Base-by-base conservation (phyloP, 2,329 filamentous ascomycete species). In the Neurospora crassa region DNA sequence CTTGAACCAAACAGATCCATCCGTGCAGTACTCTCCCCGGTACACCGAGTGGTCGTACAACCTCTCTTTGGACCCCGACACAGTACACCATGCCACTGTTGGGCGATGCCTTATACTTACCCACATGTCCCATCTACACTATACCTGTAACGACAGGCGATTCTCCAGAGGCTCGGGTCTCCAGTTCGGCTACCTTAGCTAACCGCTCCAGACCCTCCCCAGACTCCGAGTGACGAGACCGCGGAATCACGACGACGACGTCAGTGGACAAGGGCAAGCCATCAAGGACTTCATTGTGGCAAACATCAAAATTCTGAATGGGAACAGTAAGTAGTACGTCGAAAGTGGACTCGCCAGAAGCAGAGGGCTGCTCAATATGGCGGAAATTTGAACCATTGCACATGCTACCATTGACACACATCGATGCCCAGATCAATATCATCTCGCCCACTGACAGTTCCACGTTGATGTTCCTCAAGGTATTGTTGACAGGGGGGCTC, bases 381-480 rank as follows among this genome's bases (percentile, higher is more conserved):
- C 53, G 24, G 53, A 63, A 59, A 34, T 34, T 63, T 63, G 68
- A 69, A 70, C 70, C 71, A 70, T 72, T 70, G 45, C 70, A n/a
- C 70, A 67, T 70, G 70, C 75, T 69, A 63, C 75, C 74, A 76
- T 74, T 76, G 72, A 74, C 72, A 70, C 67, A 74, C 72, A 70
- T 29, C 29, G 29, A 29, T 67, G 69, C 67, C 70, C 70, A 74
- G 70, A 74, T 73, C 71, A 71, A 75, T 72, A 74, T 75, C 73
- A 72, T 73, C 73, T 70, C 53, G 53, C 29, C 16, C 53, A n/a
- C 53, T 63, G 24, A 11, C 24, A 63, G 18, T 63, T 14, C 53
- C 53, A 37, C 34, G 47, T 63, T 63, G 24, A 63, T 63, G 53
- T 63, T 63, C 53, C 53, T 34, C 53, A 34, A 37, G 53, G 16